These are phyloP conservation scores for Collybia sp. DNA, from an alignment of 768 basidiomycete species.

Conservation along the genomic window DNA sequence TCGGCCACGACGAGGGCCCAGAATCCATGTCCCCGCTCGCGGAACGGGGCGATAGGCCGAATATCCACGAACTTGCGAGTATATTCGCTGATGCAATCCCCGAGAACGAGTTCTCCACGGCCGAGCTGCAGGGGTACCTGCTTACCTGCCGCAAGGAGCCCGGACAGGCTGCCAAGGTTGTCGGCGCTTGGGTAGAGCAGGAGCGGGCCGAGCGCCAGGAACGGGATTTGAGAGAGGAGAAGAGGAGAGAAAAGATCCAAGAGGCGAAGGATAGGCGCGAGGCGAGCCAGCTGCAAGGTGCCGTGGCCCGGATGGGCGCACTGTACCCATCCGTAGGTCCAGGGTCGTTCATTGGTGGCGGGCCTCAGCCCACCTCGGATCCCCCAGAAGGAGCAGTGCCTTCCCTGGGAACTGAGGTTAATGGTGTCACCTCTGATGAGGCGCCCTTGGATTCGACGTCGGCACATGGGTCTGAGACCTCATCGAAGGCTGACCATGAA, in stretches of 20 bases:
- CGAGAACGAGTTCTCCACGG: slow-evolving; percentile 45
- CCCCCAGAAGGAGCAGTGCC: too few species aligned
- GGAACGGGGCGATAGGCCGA: background rate
- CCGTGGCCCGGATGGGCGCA: slow-evolving; percentile 12
- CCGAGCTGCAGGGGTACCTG: slow-evolving; percentile 59
- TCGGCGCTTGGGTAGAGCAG: slow-evolving; percentile 41
- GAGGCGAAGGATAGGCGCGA: slow-evolving; percentile 20
- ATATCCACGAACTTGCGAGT: slow-evolving; percentile 27
- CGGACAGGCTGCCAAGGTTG: slow-evolving; percentile 23
- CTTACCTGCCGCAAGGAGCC: slow-evolving; percentile 39
- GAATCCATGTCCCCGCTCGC: background rate
- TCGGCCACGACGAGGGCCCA: too few species aligned
- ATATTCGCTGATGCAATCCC: slow-evolving; percentile 41
- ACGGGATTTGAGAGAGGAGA: slow-evolving; percentile 16
- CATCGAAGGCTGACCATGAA: too few species aligned
- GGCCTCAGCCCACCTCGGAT: too few species aligned
- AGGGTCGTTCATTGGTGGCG: too few species aligned
- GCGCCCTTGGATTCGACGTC: too few species aligned
- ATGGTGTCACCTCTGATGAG: too few species aligned
- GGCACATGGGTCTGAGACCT: too few species aligned
- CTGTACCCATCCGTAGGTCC: too few species aligned
- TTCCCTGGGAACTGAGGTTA: too few species aligned
- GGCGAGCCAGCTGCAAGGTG: slow-evolving; percentile 17
- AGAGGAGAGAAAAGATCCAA: slow-evolving; percentile 22
- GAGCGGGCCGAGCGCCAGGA: slow-evolving; percentile 24